Evolutionary conservation across 139 green algal species (phyloP).

Genomic region (Chlamydomonas incerta): DNA sequence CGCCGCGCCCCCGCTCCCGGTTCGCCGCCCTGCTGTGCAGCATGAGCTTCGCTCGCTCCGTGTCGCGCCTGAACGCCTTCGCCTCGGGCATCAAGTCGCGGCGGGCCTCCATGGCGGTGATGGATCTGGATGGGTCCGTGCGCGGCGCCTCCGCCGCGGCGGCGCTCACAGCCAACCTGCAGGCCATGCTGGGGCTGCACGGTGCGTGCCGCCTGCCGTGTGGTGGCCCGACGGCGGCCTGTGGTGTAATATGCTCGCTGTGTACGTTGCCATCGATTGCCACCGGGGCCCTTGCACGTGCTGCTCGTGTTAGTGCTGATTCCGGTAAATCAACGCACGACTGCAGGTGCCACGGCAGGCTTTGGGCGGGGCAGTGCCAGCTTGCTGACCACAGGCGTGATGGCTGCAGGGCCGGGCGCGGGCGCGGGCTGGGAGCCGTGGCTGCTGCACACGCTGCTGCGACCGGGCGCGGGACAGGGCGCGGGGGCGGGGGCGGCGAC

Average conservation of each 20-base stretch:
- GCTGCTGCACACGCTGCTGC: constrained; percentile 10
- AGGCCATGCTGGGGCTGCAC: not conserved
- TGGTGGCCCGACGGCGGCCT: too few species aligned
- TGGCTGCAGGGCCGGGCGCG: too few species aligned
- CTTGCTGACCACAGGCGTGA: too few species aligned
- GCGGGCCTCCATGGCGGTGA: not conserved
- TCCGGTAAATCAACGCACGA: too few species aligned
- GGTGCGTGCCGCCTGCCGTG: too few species aligned
- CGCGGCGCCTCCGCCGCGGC: not conserved
- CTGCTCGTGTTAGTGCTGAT: too few species aligned
- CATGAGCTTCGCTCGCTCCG: constrained; percentile 37
- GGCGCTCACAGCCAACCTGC: not conserved
- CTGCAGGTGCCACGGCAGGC: too few species aligned
- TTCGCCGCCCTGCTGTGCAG: not conserved
- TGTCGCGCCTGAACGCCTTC: constrained; percentile 21
- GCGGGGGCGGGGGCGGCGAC: not conserved
- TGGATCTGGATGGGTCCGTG: not conserved
- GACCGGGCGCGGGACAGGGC: not conserved
- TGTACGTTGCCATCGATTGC: too few species aligned
- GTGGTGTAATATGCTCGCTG: too few species aligned
- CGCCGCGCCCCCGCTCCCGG: too few species aligned
- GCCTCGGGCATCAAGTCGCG: not conserved
- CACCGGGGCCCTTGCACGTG: too few species aligned
- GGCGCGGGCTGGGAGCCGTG: not conserved
- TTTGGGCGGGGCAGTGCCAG: too few species aligned